Evolutionary conservation across 169 alveolate genomes (phyloP).

Genomic region (Eimeria maxima): DNA sequence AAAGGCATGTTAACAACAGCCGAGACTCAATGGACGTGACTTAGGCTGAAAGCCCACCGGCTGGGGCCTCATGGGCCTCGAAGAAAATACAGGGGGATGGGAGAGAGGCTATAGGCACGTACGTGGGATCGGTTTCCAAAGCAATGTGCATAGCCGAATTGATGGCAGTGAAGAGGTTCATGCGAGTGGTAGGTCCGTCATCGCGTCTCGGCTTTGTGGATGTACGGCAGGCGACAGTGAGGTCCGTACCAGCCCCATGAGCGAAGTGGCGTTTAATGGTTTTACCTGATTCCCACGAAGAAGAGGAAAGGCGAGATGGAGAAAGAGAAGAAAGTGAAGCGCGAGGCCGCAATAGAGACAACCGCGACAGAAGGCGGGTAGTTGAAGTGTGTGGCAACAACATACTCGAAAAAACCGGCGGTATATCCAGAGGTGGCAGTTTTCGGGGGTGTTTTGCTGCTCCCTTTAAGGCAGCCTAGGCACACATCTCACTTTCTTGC

Average conservation of each 20-base stretch:
- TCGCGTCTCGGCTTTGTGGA: constrained; percentile 44
- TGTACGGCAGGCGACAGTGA: constrained; percentile 79
- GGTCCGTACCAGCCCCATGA: constrained; percentile 71
- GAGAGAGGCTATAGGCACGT: constrained; percentile 52
- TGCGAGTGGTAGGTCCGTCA: constrained; percentile 86
- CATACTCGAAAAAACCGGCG: not conserved
- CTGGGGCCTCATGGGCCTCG: too few species aligned
- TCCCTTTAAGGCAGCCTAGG: not conserved
- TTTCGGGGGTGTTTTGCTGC: not conserved
- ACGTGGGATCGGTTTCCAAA: constrained; percentile 95
- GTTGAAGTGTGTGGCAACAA: constrained; percentile 4
- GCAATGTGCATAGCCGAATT: constrained; percentile 96
- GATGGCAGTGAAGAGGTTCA: constrained; percentile 96
- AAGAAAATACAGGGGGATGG: too few species aligned
- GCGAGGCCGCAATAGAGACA: not conserved
- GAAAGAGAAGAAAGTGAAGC: not conserved
- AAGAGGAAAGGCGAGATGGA: not conserved
- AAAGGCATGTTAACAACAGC: too few species aligned
- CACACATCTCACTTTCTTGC: not conserved
- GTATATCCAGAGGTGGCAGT: not conserved
- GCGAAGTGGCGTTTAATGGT: constrained; percentile 31
- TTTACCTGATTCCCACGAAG: not conserved
- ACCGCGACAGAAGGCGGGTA: not conserved
- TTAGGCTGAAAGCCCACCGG: too few species aligned
- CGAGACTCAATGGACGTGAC: too few species aligned